Base-by-base conservation (phyloP, 1,284 basidiomycete genomes). In the Coniophora puteana region DNA sequence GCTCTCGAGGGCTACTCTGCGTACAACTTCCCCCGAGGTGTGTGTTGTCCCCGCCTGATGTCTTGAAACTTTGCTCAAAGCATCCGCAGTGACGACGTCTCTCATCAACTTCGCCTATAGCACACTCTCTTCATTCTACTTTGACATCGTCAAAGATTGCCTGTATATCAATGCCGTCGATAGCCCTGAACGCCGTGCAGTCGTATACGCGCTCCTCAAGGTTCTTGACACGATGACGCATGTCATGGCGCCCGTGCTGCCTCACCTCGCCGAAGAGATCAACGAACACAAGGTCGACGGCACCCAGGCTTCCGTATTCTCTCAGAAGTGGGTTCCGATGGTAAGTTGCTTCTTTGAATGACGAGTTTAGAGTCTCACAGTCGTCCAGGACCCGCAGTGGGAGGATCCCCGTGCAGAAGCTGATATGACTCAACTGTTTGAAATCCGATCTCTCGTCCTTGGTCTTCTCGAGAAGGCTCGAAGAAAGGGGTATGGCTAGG, bases 241-340 rank as follows among this genome's bases (percentile, higher is more conserved):
- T 5, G 74, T 93, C 12, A 68, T 95, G 31, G 90, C 92, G 0
- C 96, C 95, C 0, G 83, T 98, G 21, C 71, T 89, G 4, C 95
- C 96, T 3, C 89, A 96, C 57, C 75, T 98, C 3, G 89, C 92
- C 0, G 94, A 98, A 65, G 95, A 99, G 59, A 80, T 96, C 36
- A 75, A 89, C 52, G 55, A 64, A 6, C 22, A 40, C 28, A 20
- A 26, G 21, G 36, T 49, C 55, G 65, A 42, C 50, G 53, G 14
- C 56, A 63, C 16, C 50, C 53, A 17, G 59, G 62, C 8, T 57
- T 88, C 85, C 1, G 72, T 88, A 14, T 93, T 92, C 52, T 65
- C 69, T 45, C 68, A 65, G 3, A 66, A 61, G 13, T 91, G 90
- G 88, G 57, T 51, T 39, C 68, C 71, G 17, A 49, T 84, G 49